phyloP scores from a whole-genome alignment of 2,329 filamentous ascomycete genomes.

The Calonectria pseudoturangicola region DNA sequence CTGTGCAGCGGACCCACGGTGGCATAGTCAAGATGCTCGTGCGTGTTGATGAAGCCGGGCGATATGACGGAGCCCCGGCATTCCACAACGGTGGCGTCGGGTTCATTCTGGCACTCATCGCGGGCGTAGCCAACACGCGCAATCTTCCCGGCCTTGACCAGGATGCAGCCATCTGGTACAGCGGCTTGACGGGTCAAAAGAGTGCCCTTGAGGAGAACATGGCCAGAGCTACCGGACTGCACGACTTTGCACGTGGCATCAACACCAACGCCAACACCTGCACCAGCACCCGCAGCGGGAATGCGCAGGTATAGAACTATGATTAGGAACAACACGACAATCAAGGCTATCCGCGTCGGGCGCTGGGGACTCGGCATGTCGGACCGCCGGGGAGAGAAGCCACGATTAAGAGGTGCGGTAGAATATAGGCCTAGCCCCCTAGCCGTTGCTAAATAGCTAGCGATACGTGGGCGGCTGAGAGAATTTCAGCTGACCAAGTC shows the following conservation, averaged over 20 bases:
- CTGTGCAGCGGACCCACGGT: slow-evolving; percentile 17
- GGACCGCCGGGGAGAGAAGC: background rate
- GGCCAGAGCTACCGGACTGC: background rate
- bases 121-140: background rate
- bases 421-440: background rate
- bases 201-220: slow-evolving; percentile 27
- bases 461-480: background rate
- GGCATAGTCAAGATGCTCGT: slow-evolving; percentile 37
- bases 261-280: background rate
- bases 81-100: slow-evolving; percentile 21
- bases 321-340: background rate
- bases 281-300: background rate
- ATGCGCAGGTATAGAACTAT: background rate
- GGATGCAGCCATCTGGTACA: slow-evolving; percentile 8
- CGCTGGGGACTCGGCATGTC: slow-evolving; percentile 2
- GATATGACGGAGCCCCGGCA: slow-evolving; percentile 32
- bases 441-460: too few species aligned
- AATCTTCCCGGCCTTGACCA: slow-evolving; percentile 13
- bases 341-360: background rate
- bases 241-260: background rate
- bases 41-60: slow-evolving; percentile 36
- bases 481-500: slow-evolving; percentile 1
- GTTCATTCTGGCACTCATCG: background rate
- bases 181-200: slow-evolving; percentile 14
- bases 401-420: background rate